Base-by-base conservation (phyloP, 352 stramenopile genomes). In the Phytophthora cactorum region DNA sequence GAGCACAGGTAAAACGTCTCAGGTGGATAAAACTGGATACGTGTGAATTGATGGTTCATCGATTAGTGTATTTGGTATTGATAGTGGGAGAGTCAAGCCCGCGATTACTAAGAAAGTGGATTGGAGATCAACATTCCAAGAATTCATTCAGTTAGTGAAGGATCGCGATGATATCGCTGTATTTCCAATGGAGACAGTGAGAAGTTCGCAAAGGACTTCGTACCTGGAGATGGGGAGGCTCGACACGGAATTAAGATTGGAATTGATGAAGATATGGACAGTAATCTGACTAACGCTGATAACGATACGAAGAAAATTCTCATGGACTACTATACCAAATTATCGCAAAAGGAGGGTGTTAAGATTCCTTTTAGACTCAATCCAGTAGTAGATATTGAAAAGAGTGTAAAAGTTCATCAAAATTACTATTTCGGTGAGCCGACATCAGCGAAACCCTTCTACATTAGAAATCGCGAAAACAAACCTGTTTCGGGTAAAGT, bases 291-390 rank as follows among this genome's bases (percentile, higher is more conserved):
- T 46, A 64, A 70, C 44, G 62, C 53, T 44, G 62, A 64, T 53
- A 70, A 70, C 32, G 62, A 70, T 45, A 53, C 53, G n/a, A 70
- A 70, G 34, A 56, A 29, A n/a, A n/a, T n/a, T n/a, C n/a, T n/a
- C n/a, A n/a, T n/a, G n/a, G n/a, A n/a, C n/a, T n/a, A n/a, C n/a
- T 14, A 65, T 70, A 41, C 41, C 65, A 4, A 55, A 70, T 25
- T 65, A 70, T 32, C 49, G 15, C 22, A 31, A 61, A 46, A 43
- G 34, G n/a, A 59, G 31, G 50, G 52, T 32, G 43, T 70, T 52
- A 6, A 11, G 41, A 66, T 71, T 34, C 34, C 63, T 34, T 66
- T 66, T 49, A 47, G 27, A 58, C 50, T 71, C 2, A 66, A 65
- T 41, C 55, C 55, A 34, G 52, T 65, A 43, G 55, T 71, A 32